A percentile compares a stretch with the other conserved stretches of the same genome.
phyloP scores from a whole-genome alignment of 768 basidiomycete genomes.

The Boletus subcaerulescens region DNA sequence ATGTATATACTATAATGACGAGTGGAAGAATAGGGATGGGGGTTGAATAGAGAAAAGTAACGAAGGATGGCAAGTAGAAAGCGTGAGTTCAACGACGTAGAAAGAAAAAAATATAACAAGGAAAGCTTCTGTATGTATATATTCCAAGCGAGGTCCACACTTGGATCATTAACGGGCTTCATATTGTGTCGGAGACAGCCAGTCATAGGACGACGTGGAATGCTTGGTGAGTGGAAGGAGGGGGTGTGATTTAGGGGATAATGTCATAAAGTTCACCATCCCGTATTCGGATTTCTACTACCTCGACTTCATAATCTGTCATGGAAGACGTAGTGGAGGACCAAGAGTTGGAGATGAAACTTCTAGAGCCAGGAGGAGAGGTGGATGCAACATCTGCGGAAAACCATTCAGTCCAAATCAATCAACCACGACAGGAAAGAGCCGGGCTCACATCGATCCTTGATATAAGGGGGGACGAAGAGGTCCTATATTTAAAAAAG shows the following conservation, averaged over 20 bases:
- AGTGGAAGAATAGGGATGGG: neutral
- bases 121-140: constrained; percentile 7
- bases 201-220: neutral
- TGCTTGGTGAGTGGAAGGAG: neutral
- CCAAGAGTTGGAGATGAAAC: constrained; percentile 65
- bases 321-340: constrained; percentile 65
- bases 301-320: constrained; percentile 80
- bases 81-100: constrained; percentile 9
- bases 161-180: constrained; percentile 12
- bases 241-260: constrained; percentile 46
- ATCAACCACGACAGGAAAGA: constrained; percentile 10
- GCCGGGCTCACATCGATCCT: constrained; percentile 75
- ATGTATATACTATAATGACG: neutral
- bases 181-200: neutral
- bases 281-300: constrained; percentile 81
- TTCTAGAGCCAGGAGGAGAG: constrained; percentile 68
- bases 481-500: constrained; percentile 53
- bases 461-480: constrained; percentile 86
- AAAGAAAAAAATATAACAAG: neutral
- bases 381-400: constrained; percentile 74
- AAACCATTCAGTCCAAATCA: neutral
- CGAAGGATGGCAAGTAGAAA: neutral
- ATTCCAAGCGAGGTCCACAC: constrained; percentile 11
- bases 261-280: constrained; percentile 77
- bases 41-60: neutral